phyloP scores from a whole-genome alignment of 2,329 filamentous ascomycete species.

The Fusarium torreyae region DNA sequence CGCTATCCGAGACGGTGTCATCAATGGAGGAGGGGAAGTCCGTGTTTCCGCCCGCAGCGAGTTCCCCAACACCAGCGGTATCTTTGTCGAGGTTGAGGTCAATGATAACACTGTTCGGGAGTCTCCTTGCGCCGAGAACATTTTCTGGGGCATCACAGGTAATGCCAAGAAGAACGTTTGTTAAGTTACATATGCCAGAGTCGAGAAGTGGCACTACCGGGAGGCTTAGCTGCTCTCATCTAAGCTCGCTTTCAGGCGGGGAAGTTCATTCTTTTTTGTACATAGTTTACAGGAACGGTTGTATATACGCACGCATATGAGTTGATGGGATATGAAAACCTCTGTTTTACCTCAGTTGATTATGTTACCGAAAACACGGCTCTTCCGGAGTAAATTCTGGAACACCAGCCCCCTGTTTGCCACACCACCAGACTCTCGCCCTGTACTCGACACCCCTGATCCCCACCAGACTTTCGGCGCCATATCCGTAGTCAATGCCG shows the following conservation, averaged over 20 bases:
- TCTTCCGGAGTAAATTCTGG: background rate
- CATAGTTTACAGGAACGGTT: background rate
- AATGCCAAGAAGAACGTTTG: conserved; percentile 61
- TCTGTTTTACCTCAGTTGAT: no score
- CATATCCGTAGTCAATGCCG: conserved; percentile 18
- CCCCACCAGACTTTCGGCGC: background rate
- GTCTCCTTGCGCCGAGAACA: conserved; percentile 68
- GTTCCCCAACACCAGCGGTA: conserved; percentile 68
- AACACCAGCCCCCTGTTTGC: conserved; percentile 4
- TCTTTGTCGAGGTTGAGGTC: conserved; percentile 65
- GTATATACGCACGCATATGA: background rate
- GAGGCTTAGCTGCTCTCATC: background rate
- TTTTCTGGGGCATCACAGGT: conserved; percentile 64
- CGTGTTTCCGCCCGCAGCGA: conserved; percentile 66
- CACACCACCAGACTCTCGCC: conserved; percentile 35
- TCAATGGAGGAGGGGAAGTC: conserved; percentile 70
- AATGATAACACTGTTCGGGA: conserved; percentile 67
- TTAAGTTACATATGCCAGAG: background rate
- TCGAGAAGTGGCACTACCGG: background rate
- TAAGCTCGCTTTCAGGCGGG: background rate
- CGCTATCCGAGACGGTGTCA: conserved; percentile 64
- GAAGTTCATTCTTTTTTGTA: background rate
- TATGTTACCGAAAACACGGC: background rate
- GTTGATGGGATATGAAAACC: no score
- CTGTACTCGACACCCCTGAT: conserved; percentile 24